Base-by-base conservation (phyloP, 2,329 filamentous ascomycete species). In the Karstenula rhodostoma region DNA sequence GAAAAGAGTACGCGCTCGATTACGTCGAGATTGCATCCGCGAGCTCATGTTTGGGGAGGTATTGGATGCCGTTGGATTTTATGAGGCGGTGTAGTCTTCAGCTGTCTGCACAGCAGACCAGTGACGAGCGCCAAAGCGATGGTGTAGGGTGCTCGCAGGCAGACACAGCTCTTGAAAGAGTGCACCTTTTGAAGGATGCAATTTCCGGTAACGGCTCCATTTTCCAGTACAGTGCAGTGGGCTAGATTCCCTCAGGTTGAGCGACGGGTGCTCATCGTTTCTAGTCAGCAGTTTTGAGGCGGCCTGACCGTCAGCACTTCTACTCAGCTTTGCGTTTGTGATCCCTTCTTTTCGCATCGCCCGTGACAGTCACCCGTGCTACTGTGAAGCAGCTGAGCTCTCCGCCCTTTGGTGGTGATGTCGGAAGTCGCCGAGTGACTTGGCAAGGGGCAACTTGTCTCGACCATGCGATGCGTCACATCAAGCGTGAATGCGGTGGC, bases 271-370 rank as follows among this genome's bases (percentile, higher is more conserved):
- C 32, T 27, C 55, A 50, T 10, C 23, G 23, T 15, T 35, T 37
- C 33, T n/a, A 40, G 37, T 40, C 37, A 40, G 37, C 37, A 40
- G 56, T 22, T 25, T 23, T 15, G n/a, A 8, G 56, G 47, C 29
- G 40, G 35, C 57, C 42, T 49, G 33, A 54, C 48, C 47, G 29
- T 55, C 42, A 46, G 42, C 52, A 47, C 25, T 29, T 29, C 27
- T 33, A 35, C 27, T 54, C 57, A 42, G 50, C 57, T 51, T 22
- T 19, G 19, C 29, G 32, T 25, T 37, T 33, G n/a, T 9, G n/a
- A 43, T 25, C 27, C 22, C 44, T 32, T 57, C 22, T 25, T 22
- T 19, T 19, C 43, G 17, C 53, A 13, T 57, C 56, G 51, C 13
- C 47, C 25, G 47, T 19, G 2, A 35, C n/a, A 32, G 27, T 57